Percentiles rank a stretch among this genome's conserved stretches.
phyloP scores from a whole-genome alignment of 2,329 filamentous ascomycete genomes.

The Rasamsonia emersonii region DNA sequence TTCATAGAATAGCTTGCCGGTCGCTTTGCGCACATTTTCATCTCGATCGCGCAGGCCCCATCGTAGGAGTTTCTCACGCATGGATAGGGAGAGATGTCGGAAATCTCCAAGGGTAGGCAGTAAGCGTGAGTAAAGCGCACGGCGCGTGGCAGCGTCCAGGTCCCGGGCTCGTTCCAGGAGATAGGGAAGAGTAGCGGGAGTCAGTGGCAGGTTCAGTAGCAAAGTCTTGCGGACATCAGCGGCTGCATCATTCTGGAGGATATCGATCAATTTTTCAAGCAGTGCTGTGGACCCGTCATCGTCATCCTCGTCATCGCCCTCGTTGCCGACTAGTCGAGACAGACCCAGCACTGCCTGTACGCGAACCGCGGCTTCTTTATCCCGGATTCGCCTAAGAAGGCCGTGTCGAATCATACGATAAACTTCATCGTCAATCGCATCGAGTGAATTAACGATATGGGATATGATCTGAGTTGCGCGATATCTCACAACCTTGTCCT shows the following conservation, averaged over 20 bases:
- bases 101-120: constrained; percentile 89
- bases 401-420: constrained; percentile 75
- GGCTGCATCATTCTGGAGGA: constrained; percentile 87
- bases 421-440: constrained; percentile 83
- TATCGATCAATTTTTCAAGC: constrained; percentile 73
- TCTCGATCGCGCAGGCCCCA: constrained; percentile 94
- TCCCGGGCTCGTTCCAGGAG: constrained; percentile 87
- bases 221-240: constrained; percentile 86
- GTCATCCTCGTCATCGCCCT: constrained; percentile 58
- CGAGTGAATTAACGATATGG: constrained; percentile 84
- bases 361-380: constrained; percentile 88
- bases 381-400: constrained; percentile 74
- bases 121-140: constrained; percentile 78
- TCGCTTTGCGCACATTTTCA: constrained; percentile 85
- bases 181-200: constrained; percentile 72
- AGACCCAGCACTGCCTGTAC: constrained; percentile 87
- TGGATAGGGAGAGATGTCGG: constrained; percentile 80
- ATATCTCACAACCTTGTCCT: constrained; percentile 89
- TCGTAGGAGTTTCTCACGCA: constrained; percentile 88
- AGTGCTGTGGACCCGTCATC: constrained; percentile 59
- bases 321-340: constrained; percentile 72
- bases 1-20: constrained; percentile 81
- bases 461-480: constrained; percentile 82
- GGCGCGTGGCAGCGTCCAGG: constrained; percentile 71
- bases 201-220: constrained; percentile 80